Evolutionary conservation across 2,329 filamentous ascomycete species (phyloP).

Genomic region (Talaromyces funiculosus): DNA sequence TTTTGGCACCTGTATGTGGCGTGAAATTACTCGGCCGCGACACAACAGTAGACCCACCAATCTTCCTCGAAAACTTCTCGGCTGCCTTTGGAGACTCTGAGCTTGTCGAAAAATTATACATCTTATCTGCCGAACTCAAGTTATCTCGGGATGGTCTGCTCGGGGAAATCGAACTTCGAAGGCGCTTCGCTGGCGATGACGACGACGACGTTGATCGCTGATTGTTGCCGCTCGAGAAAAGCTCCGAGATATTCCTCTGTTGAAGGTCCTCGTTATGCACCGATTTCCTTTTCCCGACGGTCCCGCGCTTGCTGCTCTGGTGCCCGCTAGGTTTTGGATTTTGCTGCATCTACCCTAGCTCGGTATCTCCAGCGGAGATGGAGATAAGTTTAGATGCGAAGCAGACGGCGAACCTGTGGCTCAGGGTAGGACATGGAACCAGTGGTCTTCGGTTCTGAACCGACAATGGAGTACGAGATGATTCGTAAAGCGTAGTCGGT

Average conservation of each 20-base stretch:
- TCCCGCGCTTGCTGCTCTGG: conserved; percentile 40
- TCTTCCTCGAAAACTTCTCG: conserved; percentile 44
- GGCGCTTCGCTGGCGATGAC: conserved; percentile 34
- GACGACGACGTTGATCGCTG: conserved; percentile 23
- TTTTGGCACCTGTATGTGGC: conserved; percentile 71
- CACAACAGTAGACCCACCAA: conserved; percentile 28
- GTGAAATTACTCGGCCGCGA: conserved; percentile 53
- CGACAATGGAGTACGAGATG: background rate
- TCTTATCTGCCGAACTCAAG: conserved; percentile 38
- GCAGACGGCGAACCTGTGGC: background rate
- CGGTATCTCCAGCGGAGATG: conserved; percentile 17
- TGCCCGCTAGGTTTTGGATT: conserved; percentile 28
- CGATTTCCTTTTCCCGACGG: conserved; percentile 39
- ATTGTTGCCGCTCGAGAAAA: conserved; percentile 32
- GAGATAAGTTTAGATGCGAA: background rate
- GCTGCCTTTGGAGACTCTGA: conserved; percentile 31
- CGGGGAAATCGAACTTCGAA: conserved; percentile 21
- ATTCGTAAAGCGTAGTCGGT: background rate
- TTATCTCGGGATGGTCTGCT: conserved; percentile 11
- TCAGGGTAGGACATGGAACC: conserved; percentile 18
- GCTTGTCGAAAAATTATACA: conserved; percentile 48
- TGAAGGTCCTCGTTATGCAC: conserved; percentile 27
- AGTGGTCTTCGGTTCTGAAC: background rate
- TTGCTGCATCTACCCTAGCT: conserved; percentile 39
- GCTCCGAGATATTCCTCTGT: conserved; percentile 42